Evolutionary conservation across 345 rosid genomes (phyloP), one percentile per base, ranked within the genome.

Genomic region (Gossypium rotundifolium): DNA sequence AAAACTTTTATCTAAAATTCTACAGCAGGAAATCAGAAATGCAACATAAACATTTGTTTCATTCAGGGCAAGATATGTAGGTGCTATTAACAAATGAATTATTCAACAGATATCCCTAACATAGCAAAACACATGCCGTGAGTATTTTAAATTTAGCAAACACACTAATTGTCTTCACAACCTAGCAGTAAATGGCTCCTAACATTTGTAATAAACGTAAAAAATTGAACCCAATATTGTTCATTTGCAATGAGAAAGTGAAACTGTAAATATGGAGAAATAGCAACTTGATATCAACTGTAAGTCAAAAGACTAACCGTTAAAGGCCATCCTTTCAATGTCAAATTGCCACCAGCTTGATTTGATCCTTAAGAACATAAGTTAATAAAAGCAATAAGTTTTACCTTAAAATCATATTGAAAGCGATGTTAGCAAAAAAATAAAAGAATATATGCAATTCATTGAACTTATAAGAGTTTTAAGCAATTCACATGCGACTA

Each of bases 321-420:
- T 65, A 89, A 78, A 71, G 93, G 93, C 93, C 90, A 87, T 74
- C 93, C 90, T 80, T 87, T 87, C 83, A 87, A 71, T 46, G 93
- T 79, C 84, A 87, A 83, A 75, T 75, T 84, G 82, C 83, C 80
- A 45, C 84, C 88, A 46, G 83, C 83, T 84, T 83, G 93, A 79
- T 77, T 83, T 66, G 85, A 74, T 55, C 89, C 93, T 89, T 40
- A 13, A 57, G 55, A 23, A 77, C 6, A 73, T 40, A 70, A 76
- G 61, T 52, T 14, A 57, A 60, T 12, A 65, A 46, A 72, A 66
- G 65, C 68, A 60, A 64, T 40, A 44, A 53, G 11, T 11, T 55
- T 71, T 54, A 45, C 12, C 48, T 20, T 64, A 74, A 71, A 49
- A 17, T 48, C 46, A 16, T 59, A 22, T 18, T 55, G 25, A 55